Evolutionary conservation across 2,329 filamentous ascomycete genomes (phyloP).

Genomic region (Mariannaea sp.): DNA sequence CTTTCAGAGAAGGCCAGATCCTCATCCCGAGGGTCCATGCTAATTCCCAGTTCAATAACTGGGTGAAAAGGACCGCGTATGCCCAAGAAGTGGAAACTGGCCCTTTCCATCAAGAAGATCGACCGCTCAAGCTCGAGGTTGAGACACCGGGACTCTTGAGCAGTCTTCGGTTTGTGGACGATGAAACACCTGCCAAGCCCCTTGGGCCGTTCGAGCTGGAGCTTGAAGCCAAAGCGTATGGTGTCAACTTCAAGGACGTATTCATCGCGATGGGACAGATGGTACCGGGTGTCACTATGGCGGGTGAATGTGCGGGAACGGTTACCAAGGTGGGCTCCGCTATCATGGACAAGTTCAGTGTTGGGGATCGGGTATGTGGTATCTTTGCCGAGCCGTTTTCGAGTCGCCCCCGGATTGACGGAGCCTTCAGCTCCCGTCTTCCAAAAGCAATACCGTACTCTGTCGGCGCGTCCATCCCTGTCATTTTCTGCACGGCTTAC

Average conservation of each 20-base stretch:
- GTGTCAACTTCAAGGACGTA: conserved; percentile 46
- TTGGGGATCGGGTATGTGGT: conserved; percentile 36
- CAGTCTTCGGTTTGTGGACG: conserved; percentile 21
- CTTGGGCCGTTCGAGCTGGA: conserved; percentile 12
- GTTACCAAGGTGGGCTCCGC: conserved; percentile 38
- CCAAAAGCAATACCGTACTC: conserved; percentile 25
- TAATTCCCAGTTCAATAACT: conserved; percentile 16
- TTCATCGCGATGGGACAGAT: conserved; percentile 44
- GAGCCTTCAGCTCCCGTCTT: conserved; percentile 18
- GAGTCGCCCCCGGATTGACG: conserved; percentile 20
- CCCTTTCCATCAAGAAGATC: conserved; percentile 8
- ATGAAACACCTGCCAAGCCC: conserved; percentile 8
- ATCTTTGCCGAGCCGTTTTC: conserved; percentile 26
- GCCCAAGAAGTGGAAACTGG: conserved; percentile 9
- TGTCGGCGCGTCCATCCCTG: conserved; percentile 39
- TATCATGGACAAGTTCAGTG: conserved; percentile 34
- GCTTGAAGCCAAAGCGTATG: conserved; percentile 8
- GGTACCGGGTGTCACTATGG: conserved; percentile 36
- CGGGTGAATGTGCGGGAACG: conserved; percentile 42
- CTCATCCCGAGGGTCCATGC: conserved; percentile 20
- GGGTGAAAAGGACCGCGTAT: conserved; percentile 10
- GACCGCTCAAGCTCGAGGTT: conserved; percentile 22
- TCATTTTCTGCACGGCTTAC: conserved; percentile 29
- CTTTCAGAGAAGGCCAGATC: conserved; percentile 14
- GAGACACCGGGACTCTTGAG: conserved; percentile 21